These are phyloP conservation scores for Chenopodium album DNA, from an alignment of 148 eudicot genomes.

Conservation along the genomic window DNA sequence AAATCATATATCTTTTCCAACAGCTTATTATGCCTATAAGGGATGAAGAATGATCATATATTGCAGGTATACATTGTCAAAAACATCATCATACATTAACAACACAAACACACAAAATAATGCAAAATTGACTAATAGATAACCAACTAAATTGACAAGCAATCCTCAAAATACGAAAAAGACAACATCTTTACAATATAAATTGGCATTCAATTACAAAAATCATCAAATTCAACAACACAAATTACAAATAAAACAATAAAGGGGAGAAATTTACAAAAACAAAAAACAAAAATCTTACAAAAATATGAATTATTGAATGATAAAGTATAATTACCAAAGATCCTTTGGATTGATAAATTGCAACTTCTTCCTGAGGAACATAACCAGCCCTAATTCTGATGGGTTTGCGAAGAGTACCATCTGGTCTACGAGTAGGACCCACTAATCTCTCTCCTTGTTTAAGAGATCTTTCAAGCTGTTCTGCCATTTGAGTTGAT, in stretches of 20 bases:
- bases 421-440: slow-evolving; percentile 93
- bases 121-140: background rate
- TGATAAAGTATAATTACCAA: slow-evolving; percentile 37
- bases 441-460: slow-evolving; percentile 88
- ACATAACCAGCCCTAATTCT: slow-evolving; percentile 80
- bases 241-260: background rate
- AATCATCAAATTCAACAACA: background rate
- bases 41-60: no score
- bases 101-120: background rate
- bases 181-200: background rate
- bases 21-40: background rate
- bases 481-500: slow-evolving; percentile 33
- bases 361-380: slow-evolving; percentile 97
- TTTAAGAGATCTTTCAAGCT: slow-evolving; percentile 71
- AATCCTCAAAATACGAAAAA: background rate
- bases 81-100: background rate
- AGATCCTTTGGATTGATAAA: slow-evolving; percentile 86
- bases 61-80: background rate
- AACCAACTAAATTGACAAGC: background rate
- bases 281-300: no score
- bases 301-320: background rate
- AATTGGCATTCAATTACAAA: background rate
- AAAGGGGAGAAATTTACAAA: background rate
- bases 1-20: background rate
- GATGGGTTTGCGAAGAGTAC: slow-evolving; percentile 75